Conservation (phyloP, 371 early-diverging fungal genomes). For the Mortierella polycephala region DNA sequence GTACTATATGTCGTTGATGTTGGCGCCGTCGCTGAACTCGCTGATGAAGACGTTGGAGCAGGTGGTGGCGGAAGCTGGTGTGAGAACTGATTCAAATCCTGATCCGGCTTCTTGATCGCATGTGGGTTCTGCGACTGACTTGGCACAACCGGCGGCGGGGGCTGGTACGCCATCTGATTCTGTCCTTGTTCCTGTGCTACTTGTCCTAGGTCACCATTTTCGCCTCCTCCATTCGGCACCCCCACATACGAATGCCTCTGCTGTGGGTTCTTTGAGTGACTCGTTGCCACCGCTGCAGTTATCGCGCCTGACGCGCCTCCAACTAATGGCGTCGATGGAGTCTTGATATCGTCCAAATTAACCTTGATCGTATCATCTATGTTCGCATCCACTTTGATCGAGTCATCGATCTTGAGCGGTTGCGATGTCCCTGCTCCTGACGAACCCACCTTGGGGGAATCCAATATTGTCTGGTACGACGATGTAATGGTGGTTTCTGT, state of each 20-base stretch:
- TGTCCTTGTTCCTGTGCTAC: neutral
- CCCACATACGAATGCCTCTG: constrained; percentile 7
- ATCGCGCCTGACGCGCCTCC: constrained; percentile 1
- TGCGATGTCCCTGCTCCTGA: neutral
- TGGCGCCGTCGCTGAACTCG: neutral
- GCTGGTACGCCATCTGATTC: neutral
- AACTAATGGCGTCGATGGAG: constrained; percentile 20
- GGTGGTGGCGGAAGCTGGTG: constrained; percentile 38
- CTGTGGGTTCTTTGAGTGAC: constrained; percentile 33
- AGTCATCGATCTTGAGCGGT: constrained; percentile 15
- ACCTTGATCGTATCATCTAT: constrained; percentile 38
- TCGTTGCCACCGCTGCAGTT: neutral
- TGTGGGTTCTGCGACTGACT: constrained; percentile 27
- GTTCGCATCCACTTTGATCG: constrained; percentile 19
- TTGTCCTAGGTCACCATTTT: no score
- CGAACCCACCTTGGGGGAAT: constrained; percentile 3
- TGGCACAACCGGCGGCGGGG: constrained; percentile 1
- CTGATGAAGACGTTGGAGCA: neutral
- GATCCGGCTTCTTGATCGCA: constrained; percentile 17
- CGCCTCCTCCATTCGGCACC: neutral
- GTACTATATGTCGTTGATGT: neutral
- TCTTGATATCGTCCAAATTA: constrained; percentile 43
- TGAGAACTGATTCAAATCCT: constrained; percentile 2
- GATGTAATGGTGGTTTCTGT: no score
- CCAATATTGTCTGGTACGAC: neutral